Percentiles rank a stretch among this genome's conserved stretches.
phyloP scores from a whole-genome alignment of 2,329 filamentous ascomycete genomes.

The Graphium sp. region DNA sequence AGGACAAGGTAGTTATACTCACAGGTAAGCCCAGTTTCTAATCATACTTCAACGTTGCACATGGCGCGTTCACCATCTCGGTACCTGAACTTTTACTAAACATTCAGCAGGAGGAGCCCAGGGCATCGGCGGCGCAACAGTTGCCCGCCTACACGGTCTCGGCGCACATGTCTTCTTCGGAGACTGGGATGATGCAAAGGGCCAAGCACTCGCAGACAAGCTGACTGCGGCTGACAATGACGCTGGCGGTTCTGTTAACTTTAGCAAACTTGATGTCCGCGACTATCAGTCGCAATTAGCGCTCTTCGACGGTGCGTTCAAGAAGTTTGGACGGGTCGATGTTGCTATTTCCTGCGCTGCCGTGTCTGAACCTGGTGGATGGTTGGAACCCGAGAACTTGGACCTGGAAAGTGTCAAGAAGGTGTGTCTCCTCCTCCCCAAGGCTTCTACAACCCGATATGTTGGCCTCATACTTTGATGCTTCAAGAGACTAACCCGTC shows the following conservation, averaged over 20 bases:
- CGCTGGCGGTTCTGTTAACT: not conserved
- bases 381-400: constrained; percentile 22
- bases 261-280: constrained; percentile 3
- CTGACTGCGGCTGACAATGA: constrained; percentile 1
- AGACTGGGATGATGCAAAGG: constrained; percentile 3
- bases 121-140: constrained; percentile 4
- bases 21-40: constrained; percentile 4
- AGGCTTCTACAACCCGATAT: not conserved
- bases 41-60: too few species aligned
- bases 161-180: constrained; percentile 4
- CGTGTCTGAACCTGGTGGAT: constrained; percentile 20
- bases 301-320: constrained; percentile 1
- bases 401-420: constrained; percentile 22
- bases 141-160: not conserved
- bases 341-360: constrained; percentile 20
- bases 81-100: not conserved
- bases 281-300: constrained; percentile 2
- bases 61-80: not conserved
- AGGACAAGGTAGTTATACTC: constrained; percentile 2
- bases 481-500: too few species aligned
- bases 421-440: not conserved
- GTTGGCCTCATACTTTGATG: not conserved
- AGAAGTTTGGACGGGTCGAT: constrained; percentile 3
- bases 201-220: not conserved
- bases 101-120: constrained; percentile 1